Evolutionary conservation across 176 grass and related monocot genomes (phyloP).

Genomic region (Dendrocalamus sinicus): DNA sequence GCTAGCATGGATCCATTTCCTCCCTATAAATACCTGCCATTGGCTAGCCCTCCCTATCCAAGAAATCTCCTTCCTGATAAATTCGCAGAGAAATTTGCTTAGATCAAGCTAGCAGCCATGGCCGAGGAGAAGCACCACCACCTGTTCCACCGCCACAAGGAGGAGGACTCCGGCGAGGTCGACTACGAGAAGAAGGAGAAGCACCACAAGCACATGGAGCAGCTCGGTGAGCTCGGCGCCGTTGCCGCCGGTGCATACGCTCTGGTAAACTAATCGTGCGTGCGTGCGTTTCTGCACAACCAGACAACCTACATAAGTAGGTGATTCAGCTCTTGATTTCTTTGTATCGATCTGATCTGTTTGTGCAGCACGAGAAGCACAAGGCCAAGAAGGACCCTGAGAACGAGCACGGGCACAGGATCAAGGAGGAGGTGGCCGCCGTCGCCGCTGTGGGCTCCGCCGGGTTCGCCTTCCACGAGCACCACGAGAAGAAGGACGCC

Average conservation of each 20-base stretch:
- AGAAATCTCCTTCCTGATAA: not conserved
- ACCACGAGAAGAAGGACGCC: slow-evolving; percentile 76
- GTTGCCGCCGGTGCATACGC: slow-evolving; percentile 69
- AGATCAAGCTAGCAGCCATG: slow-evolving; percentile 28
- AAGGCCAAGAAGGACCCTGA: slow-evolving; percentile 76
- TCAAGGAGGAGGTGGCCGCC: slow-evolving; percentile 69
- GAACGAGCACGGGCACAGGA: slow-evolving; percentile 56
- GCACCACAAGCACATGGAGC: slow-evolving; percentile 78
- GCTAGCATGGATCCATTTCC: not conserved
- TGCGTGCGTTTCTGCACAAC: no score
- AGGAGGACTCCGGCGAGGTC: slow-evolving; percentile 45
- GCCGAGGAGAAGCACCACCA: slow-evolving; percentile 73
- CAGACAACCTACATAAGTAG: no score
- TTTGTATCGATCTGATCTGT: no score
- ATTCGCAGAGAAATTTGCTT: not conserved
- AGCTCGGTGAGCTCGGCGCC: slow-evolving; percentile 55
- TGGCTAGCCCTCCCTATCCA: not conserved
- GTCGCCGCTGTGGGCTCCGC: slow-evolving; percentile 57
- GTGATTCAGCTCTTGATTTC: no score
- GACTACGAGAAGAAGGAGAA: slow-evolving; percentile 69
- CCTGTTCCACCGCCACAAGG: slow-evolving; percentile 58
- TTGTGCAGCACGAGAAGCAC: slow-evolving; percentile 75
- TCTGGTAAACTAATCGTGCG: slow-evolving; percentile 40
- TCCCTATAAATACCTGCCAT: slow-evolving; percentile 13
- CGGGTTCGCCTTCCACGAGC: slow-evolving; percentile 72